Evolutionary conservation across 2,329 filamentous ascomycete species (phyloP).

Genomic region (Lachnellula suecica): DNA sequence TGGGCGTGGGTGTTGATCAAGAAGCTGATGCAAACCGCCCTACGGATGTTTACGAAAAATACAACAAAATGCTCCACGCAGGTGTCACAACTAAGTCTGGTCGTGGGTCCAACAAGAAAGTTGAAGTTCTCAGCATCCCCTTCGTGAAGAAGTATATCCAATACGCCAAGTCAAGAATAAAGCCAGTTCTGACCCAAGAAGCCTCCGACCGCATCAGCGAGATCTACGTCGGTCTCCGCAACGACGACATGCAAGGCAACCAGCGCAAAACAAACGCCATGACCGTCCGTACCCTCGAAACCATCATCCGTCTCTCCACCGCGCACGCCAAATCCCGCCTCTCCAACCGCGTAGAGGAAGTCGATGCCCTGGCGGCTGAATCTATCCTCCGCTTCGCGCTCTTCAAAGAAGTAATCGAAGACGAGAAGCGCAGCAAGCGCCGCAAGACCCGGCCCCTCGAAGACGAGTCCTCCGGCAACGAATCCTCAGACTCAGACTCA

Average conservation of each 20-base stretch:
- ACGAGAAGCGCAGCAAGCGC: slow-evolving; percentile 79
- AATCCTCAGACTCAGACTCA: slow-evolving; percentile 51
- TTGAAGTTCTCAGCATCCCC: slow-evolving; percentile 89
- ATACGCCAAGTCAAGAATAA: slow-evolving; percentile 90
- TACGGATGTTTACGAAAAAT: slow-evolving; percentile 94
- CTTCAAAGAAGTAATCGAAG: slow-evolving; percentile 89
- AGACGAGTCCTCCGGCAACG: slow-evolving; percentile 59
- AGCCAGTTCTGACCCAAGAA: slow-evolving; percentile 85
- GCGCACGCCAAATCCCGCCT: slow-evolving; percentile 92
- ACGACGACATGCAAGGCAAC: slow-evolving; percentile 94
- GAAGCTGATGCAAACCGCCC: slow-evolving; percentile 70
- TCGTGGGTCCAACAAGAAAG: slow-evolving; percentile 71
- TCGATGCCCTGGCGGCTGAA: slow-evolving; percentile 85
- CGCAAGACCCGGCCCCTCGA: slow-evolving; percentile 65
- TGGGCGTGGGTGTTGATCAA: slow-evolving; percentile 83
- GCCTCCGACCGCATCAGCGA: slow-evolving; percentile 89
- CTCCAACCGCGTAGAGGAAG: slow-evolving; percentile 84
- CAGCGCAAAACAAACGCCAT: slow-evolving; percentile 91
- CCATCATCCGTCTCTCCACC: slow-evolving; percentile 94
- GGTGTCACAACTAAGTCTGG: slow-evolving; percentile 78
- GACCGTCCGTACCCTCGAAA: slow-evolving; percentile 95
- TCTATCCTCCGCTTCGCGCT: slow-evolving; percentile 89
- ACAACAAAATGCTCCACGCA: slow-evolving; percentile 91
- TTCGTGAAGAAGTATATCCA: slow-evolving; percentile 99
- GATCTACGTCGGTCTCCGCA: slow-evolving; percentile 88